phyloP scores from a whole-genome alignment of 495 filamentous ascomycete species.

The Penicillium bialowiezense region DNA sequence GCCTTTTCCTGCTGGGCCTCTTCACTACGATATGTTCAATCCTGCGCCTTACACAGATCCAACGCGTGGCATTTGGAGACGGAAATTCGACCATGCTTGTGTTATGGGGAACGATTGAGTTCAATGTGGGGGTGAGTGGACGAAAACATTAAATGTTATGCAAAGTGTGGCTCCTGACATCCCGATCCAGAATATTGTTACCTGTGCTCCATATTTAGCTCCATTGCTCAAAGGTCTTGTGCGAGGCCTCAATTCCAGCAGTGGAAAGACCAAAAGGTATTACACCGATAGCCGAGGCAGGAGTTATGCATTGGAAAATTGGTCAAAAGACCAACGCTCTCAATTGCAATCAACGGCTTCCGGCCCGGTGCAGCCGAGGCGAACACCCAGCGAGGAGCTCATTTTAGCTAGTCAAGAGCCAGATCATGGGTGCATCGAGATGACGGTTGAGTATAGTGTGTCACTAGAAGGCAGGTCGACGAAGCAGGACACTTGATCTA shows the following conservation, averaged over 20 bases:
- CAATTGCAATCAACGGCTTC: constrained; percentile 30
- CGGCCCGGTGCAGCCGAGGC: constrained; percentile 17
- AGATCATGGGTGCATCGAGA: constrained; percentile 35
- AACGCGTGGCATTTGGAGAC: constrained; percentile 46
- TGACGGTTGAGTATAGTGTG: constrained; percentile 46
- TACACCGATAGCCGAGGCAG: constrained; percentile 17
- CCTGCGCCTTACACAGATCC: constrained; percentile 53
- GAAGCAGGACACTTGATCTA: not conserved
- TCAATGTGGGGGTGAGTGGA: constrained; percentile 50
- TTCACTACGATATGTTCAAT: constrained; percentile 59
- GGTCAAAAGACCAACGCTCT: constrained; percentile 28
- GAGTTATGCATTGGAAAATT: constrained; percentile 33
- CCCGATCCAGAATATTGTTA: constrained; percentile 41
- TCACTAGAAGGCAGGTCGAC: constrained; percentile 25
- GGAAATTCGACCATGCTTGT: constrained; percentile 59
- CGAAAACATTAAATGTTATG: not conserved
- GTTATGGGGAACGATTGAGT: constrained; percentile 57
- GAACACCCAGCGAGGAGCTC: constrained; percentile 44
- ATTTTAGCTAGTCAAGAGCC: constrained; percentile 32
- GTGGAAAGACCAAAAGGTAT: constrained; percentile 12
- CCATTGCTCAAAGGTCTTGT: constrained; percentile 40
- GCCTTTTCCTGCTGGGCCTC: constrained; percentile 55
- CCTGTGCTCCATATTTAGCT: constrained; percentile 45
- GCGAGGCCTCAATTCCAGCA: constrained; percentile 29
- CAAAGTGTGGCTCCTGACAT: not conserved